Percentiles rank a stretch among this genome's conserved stretches.
Evolutionary conservation across 768 basidiomycete species (phyloP).

Genomic region (Lactarius sp.): DNA sequence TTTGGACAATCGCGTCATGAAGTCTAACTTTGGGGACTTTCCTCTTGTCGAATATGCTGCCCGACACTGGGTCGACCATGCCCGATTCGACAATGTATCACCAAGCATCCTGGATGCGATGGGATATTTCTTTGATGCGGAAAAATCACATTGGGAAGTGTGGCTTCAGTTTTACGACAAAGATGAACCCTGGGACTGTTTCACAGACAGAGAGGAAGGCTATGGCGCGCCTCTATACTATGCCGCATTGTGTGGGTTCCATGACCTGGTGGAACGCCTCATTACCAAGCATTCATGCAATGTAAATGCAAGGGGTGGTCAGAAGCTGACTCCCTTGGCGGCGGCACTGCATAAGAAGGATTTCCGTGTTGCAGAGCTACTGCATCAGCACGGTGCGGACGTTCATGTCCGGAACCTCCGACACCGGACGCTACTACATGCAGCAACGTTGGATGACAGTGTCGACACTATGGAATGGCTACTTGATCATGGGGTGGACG

Average conservation of each 20-base stretch:
- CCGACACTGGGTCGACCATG: slow-evolving; percentile 3
- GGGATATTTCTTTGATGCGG: not conserved
- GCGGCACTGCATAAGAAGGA: not conserved
- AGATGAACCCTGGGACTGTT: not conserved
- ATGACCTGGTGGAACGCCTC: no score
- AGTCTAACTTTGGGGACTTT: no score
- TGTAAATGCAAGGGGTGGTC: no score
- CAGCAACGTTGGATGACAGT: not conserved
- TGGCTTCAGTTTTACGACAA: not conserved
- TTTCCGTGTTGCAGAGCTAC: not conserved
- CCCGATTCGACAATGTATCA: not conserved
- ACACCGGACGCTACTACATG: not conserved
- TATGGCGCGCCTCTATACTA: not conserved
- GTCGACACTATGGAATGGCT: no score
- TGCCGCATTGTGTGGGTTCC: no score
- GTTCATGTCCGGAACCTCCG: not conserved
- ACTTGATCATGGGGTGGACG: not conserved
- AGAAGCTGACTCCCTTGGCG: no score
- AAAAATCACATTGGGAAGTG: slow-evolving; percentile 5
- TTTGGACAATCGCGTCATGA: not conserved
- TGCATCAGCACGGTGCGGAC: no score
- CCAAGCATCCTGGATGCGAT: not conserved
- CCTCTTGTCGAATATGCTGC: not conserved
- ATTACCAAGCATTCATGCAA: no score
- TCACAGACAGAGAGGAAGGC: no score